Conservation (phyloP, 108 stramenopile species). For the Mayamaea pseudoterrestris region DNA sequence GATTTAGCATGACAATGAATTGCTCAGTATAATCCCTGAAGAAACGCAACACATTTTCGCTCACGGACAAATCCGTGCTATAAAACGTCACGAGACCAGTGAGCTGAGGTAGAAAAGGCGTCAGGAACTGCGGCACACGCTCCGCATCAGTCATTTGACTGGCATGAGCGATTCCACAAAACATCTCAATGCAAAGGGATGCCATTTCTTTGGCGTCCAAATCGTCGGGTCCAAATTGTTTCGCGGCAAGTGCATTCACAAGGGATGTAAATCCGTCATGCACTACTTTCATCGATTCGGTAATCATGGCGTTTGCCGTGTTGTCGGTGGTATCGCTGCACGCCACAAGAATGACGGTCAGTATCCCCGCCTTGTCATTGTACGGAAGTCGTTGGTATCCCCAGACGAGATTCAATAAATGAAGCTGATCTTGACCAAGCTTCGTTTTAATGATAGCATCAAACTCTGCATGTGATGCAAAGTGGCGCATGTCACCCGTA, state of each 20-base stretch:
- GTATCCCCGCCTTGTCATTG: slow-evolving; percentile 37
- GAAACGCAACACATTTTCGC: slow-evolving; percentile 46
- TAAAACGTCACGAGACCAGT: slow-evolving; percentile 67
- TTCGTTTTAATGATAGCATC: slow-evolving; percentile 24
- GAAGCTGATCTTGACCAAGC: background rate
- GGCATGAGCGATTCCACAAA: slow-evolving; percentile 57
- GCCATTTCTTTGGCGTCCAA: slow-evolving; percentile 55
- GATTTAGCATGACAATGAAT: slow-evolving; percentile 55
- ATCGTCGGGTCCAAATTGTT: background rate
- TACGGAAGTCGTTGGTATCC: slow-evolving; percentile 73
- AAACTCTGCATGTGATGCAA: slow-evolving; percentile 27
- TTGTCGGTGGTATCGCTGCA: slow-evolving; percentile 52
- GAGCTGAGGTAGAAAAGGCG: slow-evolving; percentile 54
- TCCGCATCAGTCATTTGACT: slow-evolving; percentile 66
- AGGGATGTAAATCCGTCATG: slow-evolving; percentile 50
- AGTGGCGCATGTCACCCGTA: slow-evolving; percentile 59
- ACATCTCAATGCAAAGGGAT: slow-evolving; percentile 60
- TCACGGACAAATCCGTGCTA: slow-evolving; percentile 66
- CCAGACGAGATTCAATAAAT: slow-evolving; percentile 8
- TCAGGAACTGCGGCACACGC: slow-evolving; percentile 61
- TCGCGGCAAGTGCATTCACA: slow-evolving; percentile 48
- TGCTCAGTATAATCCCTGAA: slow-evolving; percentile 78
- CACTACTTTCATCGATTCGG: slow-evolving; percentile 47
- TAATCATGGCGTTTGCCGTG: slow-evolving; percentile 29
- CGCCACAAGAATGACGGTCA: slow-evolving; percentile 46